Evolutionary conservation across 176 grass and related monocot species (phyloP), one percentile per base, ranked within the genome.

Genomic region (Triticum timopheevii): DNA sequence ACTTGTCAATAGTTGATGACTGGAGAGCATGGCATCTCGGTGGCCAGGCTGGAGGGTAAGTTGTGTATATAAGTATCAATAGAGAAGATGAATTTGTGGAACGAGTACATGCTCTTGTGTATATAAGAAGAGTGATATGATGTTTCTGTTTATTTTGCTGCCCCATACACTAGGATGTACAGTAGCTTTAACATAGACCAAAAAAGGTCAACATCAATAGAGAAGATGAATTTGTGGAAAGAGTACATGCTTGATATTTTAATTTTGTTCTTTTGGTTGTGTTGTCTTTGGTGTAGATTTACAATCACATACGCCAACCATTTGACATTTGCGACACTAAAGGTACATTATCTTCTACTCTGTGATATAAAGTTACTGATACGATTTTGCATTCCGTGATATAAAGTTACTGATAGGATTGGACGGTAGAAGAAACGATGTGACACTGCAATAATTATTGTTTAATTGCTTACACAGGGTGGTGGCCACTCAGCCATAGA

Each of bases 11-110:
- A 7, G 39, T 81, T 5, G 81, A 90, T 58, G 71, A 87, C 0
- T 91, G 89, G 89, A 93, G 91, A 65, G 91, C 89, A 10, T 96
- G 94, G 91, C 81, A 93, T 77, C 23, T 91, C 6, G 61, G 79
- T 50, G 89, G 82, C 22, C 89, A 93, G 71, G 83, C 77, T 85
- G 94, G 77, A 25, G 87, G 91, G 94, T 91, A 17, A 49, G 45
- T 49, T 49, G 45, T 49, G 45, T 5, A 49, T 49, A 49, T 5
- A 49, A 15, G 45, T 49, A 49, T 15, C 36, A 38, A 38, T 38
- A 8, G 36, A 38, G 36, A 38, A 38, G 36, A 8, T 38, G 36
- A 0, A 38, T 38, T 38, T 38, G 36, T 38, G 36, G 36, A 38
- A 38, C 1, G 36, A 38, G 36, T 38, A 38, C 36, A 38, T 38